A percentile compares a stretch with the other conserved stretches of the same genome.
phyloP scores from a whole-genome alignment of 1,284 basidiomycete species.

The Inonotus obliquus region DNA sequence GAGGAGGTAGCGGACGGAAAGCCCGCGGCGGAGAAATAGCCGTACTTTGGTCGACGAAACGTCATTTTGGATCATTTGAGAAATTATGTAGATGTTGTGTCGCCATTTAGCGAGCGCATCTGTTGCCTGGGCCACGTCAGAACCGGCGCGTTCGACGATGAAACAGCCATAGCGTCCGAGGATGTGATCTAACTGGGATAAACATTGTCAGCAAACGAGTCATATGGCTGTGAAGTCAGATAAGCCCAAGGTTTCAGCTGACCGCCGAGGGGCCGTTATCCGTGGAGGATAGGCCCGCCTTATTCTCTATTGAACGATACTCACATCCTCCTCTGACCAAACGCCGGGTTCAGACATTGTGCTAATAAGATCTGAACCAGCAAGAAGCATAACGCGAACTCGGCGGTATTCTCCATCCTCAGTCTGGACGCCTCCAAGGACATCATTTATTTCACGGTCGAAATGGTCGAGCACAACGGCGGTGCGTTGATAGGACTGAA shows the following conservation, averaged over 20 bases:
- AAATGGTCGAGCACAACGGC: constrained; percentile 96
- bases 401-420: constrained; percentile 58
- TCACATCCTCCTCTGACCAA: constrained; percentile 91
- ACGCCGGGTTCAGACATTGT: constrained; percentile 99
- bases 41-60: constrained; percentile 94
- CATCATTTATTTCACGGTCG: constrained; percentile 86
- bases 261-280: neutral
- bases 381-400: constrained; percentile 87
- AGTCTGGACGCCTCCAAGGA: constrained; percentile 66
- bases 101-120: constrained; percentile 75
- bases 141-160: constrained; percentile 93
- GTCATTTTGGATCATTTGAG: constrained; percentile 97
- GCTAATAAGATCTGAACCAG: constrained; percentile 95
- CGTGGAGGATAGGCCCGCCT: neutral
- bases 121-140: constrained; percentile 82
- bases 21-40: constrained; percentile 86
- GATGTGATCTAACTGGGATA: constrained; percentile 84
- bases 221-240: constrained; percentile 8
- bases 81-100: constrained; percentile 90
- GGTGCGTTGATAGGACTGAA: constrained; percentile 91
- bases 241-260: neutral
- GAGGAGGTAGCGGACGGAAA: constrained; percentile 92
- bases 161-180: constrained; percentile 91
- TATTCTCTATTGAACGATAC: constrained; percentile 26
- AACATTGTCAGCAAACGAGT: constrained; percentile 19